Evolutionary conservation across 2,329 filamentous ascomycete species (phyloP).

Genomic region (Penicillium aurantiogriseum): DNA sequence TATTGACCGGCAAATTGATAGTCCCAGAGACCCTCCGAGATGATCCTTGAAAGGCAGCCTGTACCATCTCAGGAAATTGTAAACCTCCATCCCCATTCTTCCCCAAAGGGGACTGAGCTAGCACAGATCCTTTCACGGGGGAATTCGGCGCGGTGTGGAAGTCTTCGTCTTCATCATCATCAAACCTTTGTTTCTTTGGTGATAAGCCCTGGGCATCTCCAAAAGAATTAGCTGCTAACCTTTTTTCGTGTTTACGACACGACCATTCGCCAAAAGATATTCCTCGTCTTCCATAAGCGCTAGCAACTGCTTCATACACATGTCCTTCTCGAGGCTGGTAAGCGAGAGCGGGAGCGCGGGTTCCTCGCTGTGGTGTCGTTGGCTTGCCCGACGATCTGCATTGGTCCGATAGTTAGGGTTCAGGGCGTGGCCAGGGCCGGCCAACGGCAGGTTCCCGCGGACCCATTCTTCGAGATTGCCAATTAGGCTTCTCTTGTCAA

Average conservation of each 20-base stretch:
- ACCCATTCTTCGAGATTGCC: conserved; percentile 35
- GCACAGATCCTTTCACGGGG: conserved; percentile 18
- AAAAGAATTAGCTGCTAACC: conserved; percentile 4
- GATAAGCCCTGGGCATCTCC: conserved; percentile 9
- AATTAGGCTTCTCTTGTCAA: conserved; percentile 26
- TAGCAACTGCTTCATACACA: conserved; percentile 30
- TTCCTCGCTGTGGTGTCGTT: conserved; percentile 3
- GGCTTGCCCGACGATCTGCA: not conserved
- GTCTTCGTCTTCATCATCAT: conserved; percentile 23
- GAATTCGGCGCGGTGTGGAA: conserved; percentile 35
- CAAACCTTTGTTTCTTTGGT: conserved; percentile 8
- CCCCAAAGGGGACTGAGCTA: not conserved
- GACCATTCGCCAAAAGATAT: conserved; percentile 26
- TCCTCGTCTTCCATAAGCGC: conserved; percentile 34
- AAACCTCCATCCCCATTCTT: not conserved
- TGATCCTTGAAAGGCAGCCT: not conserved
- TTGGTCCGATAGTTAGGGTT: not conserved
- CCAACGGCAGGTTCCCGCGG: not conserved
- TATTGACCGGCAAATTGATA: not conserved
- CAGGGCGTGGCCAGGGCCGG: not conserved
- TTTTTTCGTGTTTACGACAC: conserved; percentile 4
- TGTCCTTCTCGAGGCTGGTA: conserved; percentile 21
- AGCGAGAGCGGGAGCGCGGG: conserved; percentile 8
- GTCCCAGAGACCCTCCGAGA: not conserved
- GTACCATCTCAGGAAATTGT: not conserved